Base-by-base conservation (phyloP, 768 basidiomycete genomes). In the Lanmaoa rubissima region DNA sequence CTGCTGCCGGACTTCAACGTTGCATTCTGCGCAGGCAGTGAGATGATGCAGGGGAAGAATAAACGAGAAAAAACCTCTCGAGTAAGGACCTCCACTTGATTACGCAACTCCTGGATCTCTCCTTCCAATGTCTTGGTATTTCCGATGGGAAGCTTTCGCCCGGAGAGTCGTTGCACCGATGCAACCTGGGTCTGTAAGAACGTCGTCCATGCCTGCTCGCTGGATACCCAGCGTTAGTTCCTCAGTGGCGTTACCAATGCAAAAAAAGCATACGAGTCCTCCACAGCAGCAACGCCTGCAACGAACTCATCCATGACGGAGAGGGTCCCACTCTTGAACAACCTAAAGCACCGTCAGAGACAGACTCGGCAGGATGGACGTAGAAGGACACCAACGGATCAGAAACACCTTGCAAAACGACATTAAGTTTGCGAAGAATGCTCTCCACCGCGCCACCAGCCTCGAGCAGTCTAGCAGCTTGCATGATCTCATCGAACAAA, bases 81-180 rank as follows among this genome's bases (percentile, higher is more conserved):
- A 41, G 73, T 82, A 4, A 92, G 78, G 50, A 83, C 78, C 34
- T 88, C 85, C 1, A 90, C 80, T 65, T 82, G 79, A 10, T 65
- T 67, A 12, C 83, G 80, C 43, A 93, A 73, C 4, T 72, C 72
- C 58, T 85, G 84, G 3, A 87, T 69, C 66, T 92, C 88, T 40
- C 85, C 78, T 38, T 85, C 77, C 1, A 81, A 62, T 19, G 75
- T 74, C 2, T 75, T 74, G 0, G 73, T 72, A 16, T 76, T 68
- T 47, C 75, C 79, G 4, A 86, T 77, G n/a, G 85, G 78, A 19
- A 88, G 70, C 48, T 79, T 78, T 65, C 83, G 79, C 0, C 87
- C 85, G 8, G 87, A 89, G 52, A 92, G 80, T 58, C 81, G 78
- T 65, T 86, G 79, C 7, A 90, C 81, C 1, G 86, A 85, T 2